A percentile compares a stretch with the other conserved stretches of the same genome.
phyloP scores from a whole-genome alignment of 108 stramenopile genomes.

The Parmales sp. region DNA sequence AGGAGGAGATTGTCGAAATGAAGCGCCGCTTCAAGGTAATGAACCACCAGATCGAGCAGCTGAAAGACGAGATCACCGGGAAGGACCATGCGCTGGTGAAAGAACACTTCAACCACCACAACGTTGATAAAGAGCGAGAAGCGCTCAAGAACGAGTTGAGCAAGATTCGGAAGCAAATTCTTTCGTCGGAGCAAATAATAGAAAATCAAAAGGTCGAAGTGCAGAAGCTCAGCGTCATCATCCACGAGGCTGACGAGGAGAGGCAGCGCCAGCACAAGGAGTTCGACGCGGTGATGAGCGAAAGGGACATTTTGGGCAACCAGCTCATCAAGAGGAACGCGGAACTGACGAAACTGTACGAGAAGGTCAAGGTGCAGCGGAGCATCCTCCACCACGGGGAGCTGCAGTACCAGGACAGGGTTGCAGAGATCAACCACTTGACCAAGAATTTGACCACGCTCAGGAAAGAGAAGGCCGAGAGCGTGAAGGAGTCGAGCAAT shows the following conservation, averaged over 20 bases:
- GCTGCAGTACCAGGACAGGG: conserved; percentile 18
- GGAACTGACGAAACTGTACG: conserved; percentile 46
- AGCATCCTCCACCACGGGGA: conserved; percentile 41
- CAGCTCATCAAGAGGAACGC: conserved; percentile 47
- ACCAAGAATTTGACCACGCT: background rate
- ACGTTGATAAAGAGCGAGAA: conserved; percentile 44
- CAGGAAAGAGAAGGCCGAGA: conserved; percentile 20
- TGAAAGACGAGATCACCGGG: conserved; percentile 51
- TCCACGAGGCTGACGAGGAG: conserved; percentile 51
- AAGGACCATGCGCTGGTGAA: conserved; percentile 51
- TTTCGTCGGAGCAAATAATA: conserved; percentile 35
- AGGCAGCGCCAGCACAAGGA: conserved; percentile 47
- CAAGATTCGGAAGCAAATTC: conserved; percentile 49
- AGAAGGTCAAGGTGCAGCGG: conserved; percentile 47
- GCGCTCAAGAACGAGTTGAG: conserved; percentile 40
- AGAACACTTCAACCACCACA: conserved; percentile 41
- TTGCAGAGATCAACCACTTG: conserved; percentile 3
- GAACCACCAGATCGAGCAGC: conserved; percentile 53
- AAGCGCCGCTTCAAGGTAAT: conserved; percentile 46
- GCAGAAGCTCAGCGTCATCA: conserved; percentile 37
- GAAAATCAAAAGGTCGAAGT: conserved; percentile 40
- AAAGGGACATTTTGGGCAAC: conserved; percentile 37
- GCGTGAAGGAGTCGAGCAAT: conserved; percentile 14
- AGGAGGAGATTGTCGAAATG: conserved; percentile 51
- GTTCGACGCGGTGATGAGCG: conserved; percentile 36